A percentile compares a stretch with the other conserved stretches of the same genome.
phyloP scores from a whole-genome alignment of 1,284 basidiomycete species.

The Pseudozyma sp. region DNA sequence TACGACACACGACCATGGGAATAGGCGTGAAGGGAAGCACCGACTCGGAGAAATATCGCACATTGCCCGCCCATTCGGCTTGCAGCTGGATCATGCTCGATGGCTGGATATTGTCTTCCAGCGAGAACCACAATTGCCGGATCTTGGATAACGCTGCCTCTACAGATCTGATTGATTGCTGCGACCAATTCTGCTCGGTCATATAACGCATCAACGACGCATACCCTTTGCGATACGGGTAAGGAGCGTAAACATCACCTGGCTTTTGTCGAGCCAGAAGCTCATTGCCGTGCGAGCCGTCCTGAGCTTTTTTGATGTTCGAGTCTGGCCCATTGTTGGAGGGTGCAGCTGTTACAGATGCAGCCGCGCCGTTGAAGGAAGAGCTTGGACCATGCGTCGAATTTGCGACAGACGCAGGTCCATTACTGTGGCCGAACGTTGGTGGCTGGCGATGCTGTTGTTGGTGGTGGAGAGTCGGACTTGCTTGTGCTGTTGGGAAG shows the following conservation, averaged over 20 bases:
- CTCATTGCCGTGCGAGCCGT: conserved; percentile 7
- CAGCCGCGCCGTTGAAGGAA: no score
- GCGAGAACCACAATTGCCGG: conserved; percentile 49
- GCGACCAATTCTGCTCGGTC: conserved; percentile 47
- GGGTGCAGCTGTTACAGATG: not conserved
- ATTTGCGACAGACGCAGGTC: no score
- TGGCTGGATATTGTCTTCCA: conserved; percentile 53
- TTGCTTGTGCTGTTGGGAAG: no score
- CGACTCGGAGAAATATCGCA: conserved; percentile 44
- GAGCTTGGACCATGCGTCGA: not conserved
- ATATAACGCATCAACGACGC: conserved; percentile 52
- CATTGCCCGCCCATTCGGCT: conserved; percentile 53
- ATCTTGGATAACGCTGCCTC: conserved; percentile 46
- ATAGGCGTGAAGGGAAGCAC: conserved; percentile 47
- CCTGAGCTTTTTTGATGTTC: not conserved
- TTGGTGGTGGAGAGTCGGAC: no score
- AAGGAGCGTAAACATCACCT: conserved; percentile 43
- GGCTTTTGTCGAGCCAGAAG: conserved; percentile 16
- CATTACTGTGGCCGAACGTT: no score
- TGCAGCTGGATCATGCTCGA: conserved; percentile 51
- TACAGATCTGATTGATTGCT: conserved; percentile 44
- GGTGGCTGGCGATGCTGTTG: no score
- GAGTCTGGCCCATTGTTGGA: not conserved
- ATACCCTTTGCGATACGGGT: conserved; percentile 49
- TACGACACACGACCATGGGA: conserved; percentile 50